Base-by-base conservation (phyloP, 2,329 filamentous ascomycete species). In the Xylariaceae sp. region DNA sequence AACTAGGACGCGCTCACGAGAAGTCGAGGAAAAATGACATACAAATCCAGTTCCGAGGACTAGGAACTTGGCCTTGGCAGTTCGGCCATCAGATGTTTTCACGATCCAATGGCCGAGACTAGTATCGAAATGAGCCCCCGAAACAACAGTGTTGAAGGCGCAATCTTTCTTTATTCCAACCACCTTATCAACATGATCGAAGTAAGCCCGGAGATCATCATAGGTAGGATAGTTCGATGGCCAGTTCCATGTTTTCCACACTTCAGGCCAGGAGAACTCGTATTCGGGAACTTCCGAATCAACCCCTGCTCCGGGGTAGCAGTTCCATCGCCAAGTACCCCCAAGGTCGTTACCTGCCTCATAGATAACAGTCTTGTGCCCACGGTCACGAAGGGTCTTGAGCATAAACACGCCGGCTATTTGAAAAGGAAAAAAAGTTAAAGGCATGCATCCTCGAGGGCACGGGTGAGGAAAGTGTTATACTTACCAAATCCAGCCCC, bases 181-280 rank as follows among this genome's bases (percentile, higher is more conserved):
- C 4, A 79, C 74, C 51, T 79, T 79, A 48, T 84, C 83, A 15
- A 84, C 77, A 43, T 84, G 79, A 13, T 83, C 76, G 62, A 87
- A 87, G 65, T 87, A 87, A 3, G 66, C 64, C 10, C 79, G 74
- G 1, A 87, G 72, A 37, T 87, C 79, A 20, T 73, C 57, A 20
- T 76, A 79, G 9, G 68, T 75, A 0, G 82, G 81, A 43, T 81
- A 84, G 51, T 78, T 77, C 55, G 67, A 75, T 0, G 72, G 70
- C 79, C 82, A 87, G 29, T 73, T 82, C 82, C 82, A 86, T 3
- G 77, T 77, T 65, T 81, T 73, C 64, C 72, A 81, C 1, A 78
- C 71, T 53, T 79, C 76, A 7, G 80, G 80, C 63, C 76, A 78
- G 1, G 75, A 79, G 48, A 79, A 78, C 58, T 84, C 75, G 54